Evolutionary conservation across 2,329 filamentous ascomycete species (phyloP).

Genomic region (Ascochyta lentis): DNA sequence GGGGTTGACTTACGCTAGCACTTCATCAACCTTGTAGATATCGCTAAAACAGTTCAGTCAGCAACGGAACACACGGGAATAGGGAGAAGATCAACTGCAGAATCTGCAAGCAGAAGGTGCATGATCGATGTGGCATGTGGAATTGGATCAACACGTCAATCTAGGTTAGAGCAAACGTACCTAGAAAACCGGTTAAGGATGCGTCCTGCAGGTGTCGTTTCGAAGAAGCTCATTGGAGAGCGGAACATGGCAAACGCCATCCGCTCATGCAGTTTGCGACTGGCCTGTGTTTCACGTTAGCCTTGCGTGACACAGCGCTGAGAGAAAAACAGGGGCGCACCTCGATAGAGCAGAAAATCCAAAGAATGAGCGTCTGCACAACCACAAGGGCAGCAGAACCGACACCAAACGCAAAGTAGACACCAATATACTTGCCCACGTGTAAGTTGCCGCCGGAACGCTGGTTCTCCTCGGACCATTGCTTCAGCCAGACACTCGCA

Average conservation of each 20-base stretch:
- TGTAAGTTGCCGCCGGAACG: conserved; percentile 71
- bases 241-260: conserved; percentile 98
- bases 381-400: conserved; percentile 86
- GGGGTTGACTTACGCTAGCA: conserved; percentile 68
- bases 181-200: conserved; percentile 97
- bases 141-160: background rate
- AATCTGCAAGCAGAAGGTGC: background rate
- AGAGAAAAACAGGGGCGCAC: conserved; percentile 55
- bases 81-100: background rate
- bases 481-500: conserved; percentile 90
- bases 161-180: conserved; percentile 55
- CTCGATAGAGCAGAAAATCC: conserved; percentile 99
- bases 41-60: conserved; percentile 58
- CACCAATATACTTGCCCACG: conserved; percentile 87
- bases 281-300: conserved; percentile 66
- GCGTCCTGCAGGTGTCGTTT: conserved; percentile 93
- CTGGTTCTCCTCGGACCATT: conserved; percentile 85
- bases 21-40: conserved; percentile 85
- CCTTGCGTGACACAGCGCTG: conserved; percentile 15
- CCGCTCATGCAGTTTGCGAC: conserved; percentile 91
- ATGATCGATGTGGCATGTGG: background rate
- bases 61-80: background rate
- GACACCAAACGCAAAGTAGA: conserved; percentile 95
- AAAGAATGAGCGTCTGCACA: conserved; percentile 89
- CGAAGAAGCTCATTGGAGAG: conserved; percentile 98